Percentiles rank a stretch among this genome's conserved stretches.
These are phyloP conservation scores for Asterella californica DNA, from an alignment of 225 moss, liverwort and hornwort genomes.

Conservation along the genomic window DNA sequence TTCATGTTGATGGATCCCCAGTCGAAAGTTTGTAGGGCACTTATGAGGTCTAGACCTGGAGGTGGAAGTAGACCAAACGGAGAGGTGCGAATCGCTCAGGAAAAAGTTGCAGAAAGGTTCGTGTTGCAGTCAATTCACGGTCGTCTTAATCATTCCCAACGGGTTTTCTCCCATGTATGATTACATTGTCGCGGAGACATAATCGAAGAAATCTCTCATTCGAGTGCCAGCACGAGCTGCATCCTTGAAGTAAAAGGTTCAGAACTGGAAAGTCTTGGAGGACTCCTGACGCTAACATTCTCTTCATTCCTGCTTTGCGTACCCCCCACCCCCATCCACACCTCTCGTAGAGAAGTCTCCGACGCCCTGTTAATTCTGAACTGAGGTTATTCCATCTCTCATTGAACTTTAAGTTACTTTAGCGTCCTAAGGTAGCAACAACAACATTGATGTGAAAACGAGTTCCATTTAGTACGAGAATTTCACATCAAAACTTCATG, in stretches of 20 bases:
- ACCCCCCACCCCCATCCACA: too few relatives aligned
- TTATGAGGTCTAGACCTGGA: conserved; percentile 1
- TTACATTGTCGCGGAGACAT: not conserved
- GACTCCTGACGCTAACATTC: not conserved
- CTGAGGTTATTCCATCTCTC: too few relatives aligned
- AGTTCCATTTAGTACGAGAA: too few relatives aligned
- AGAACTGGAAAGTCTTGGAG: too few relatives aligned
- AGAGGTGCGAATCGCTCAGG: not conserved
- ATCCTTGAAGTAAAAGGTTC: not conserved
- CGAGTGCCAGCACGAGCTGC: not conserved
- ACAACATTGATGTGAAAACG: too few relatives aligned
- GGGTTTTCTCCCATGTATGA: not conserved
- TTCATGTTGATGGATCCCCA: not conserved
- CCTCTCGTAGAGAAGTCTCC: too few relatives aligned
- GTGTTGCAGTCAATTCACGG: not conserved
- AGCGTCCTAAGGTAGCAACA: too few relatives aligned
- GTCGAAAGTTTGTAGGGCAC: not conserved
- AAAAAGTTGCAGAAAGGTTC: not conserved
- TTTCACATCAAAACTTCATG: too few relatives aligned
- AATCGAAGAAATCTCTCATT: not conserved
- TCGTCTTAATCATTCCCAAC: not conserved
- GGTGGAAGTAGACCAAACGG: not conserved
- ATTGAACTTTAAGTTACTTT: too few relatives aligned
- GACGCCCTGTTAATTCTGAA: too few relatives aligned
- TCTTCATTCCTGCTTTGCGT: not conserved